These are phyloP conservation scores for Sphaerulina populicola DNA, from an alignment of 2,329 filamentous ascomycete species.

Conservation along the genomic window DNA sequence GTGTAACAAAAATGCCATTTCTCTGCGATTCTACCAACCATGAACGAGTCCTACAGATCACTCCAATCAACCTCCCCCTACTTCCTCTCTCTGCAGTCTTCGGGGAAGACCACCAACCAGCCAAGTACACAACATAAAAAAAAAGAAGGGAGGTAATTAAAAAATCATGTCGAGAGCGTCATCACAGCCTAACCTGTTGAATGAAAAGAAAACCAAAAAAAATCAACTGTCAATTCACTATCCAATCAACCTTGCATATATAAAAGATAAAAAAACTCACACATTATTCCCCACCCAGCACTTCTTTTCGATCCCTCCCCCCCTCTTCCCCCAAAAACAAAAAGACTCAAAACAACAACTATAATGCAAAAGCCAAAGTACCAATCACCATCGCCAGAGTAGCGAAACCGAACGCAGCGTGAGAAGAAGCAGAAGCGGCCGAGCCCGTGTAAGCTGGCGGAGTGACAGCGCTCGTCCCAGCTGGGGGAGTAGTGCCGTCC, in stretches of 20 bases:
- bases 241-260: neutral
- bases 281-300: constrained; percentile 5
- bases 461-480: constrained; percentile 12
- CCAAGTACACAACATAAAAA: neutral
- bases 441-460: constrained; percentile 15
- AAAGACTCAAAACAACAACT: neutral
- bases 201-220: too few species aligned
- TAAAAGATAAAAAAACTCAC: neutral
- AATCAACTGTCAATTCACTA: too few species aligned
- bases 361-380: constrained; percentile 23
- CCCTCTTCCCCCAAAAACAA: too few species aligned
- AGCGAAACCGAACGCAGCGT: constrained; percentile 13
- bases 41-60: neutral
- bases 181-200: too few species aligned
- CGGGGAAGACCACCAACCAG: neutral
- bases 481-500: constrained; percentile 1
- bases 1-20: constrained; percentile 6
- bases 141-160: too few species aligned
- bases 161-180: neutral
- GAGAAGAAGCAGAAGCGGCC: constrained; percentile 5
- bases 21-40: constrained; percentile 4
- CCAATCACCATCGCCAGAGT: constrained; percentile 18
- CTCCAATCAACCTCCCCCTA: neutral
- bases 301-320: too few species aligned
- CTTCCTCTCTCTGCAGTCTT: too few species aligned